Evolutionary conservation across 257 asterid species (phyloP).

Genomic region (Nicotiana benthamiana): DNA sequence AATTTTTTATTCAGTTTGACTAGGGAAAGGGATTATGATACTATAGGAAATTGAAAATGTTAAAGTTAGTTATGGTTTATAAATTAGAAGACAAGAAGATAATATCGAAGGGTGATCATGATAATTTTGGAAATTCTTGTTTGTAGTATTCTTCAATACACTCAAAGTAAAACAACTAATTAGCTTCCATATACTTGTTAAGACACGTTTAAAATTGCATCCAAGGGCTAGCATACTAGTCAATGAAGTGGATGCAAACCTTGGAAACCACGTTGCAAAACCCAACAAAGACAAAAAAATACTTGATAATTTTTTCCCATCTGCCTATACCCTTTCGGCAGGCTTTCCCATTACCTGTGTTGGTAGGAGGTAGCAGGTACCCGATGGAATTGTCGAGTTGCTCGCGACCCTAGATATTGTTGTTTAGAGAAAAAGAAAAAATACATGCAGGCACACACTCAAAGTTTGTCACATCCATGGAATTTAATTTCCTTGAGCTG

Average conservation of each 20-base stretch:
- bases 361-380: too few relatives aligned
- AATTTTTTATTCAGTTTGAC: neutral
- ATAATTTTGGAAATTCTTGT: neutral
- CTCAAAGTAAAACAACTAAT: neutral
- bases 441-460: neutral
- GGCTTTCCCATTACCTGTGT: too few relatives aligned
- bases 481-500: neutral
- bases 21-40: neutral
- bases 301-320: too few relatives aligned
- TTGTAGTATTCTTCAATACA: neutral
- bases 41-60: neutral
- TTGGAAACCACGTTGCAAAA: too few relatives aligned
- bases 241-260: too few relatives aligned
- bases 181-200: neutral
- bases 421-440: too few relatives aligned
- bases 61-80: neutral
- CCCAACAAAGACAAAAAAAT: too few relatives aligned
- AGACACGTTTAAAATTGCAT: too few relatives aligned
- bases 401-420: too few relatives aligned
- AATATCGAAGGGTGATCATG: neutral
- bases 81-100: neutral
- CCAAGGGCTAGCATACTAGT: too few relatives aligned
- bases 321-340: too few relatives aligned
- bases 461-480: neutral
- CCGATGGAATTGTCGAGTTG: too few relatives aligned